These are phyloP conservation scores for Aspergillus niger DNA, from an alignment of 2,329 filamentous ascomycete genomes.

Conservation along the genomic window DNA sequence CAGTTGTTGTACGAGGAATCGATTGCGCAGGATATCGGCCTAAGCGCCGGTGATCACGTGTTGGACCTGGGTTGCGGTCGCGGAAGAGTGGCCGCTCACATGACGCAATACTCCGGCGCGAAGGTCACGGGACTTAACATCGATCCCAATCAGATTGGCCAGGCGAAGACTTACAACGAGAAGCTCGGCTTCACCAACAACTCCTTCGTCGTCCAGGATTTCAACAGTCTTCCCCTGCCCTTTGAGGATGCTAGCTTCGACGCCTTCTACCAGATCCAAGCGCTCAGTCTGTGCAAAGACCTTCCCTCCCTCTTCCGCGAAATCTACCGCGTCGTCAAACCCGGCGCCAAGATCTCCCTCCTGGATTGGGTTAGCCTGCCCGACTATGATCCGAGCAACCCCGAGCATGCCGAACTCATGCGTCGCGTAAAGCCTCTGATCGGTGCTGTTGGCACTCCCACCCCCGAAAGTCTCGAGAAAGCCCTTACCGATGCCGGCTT, in stretches of 20 bases:
- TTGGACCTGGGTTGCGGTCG: conserved; percentile 58
- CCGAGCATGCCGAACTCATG: conserved; percentile 55
- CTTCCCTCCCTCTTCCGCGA: conserved; percentile 51
- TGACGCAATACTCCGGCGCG: conserved; percentile 52
- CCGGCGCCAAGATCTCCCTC: conserved; percentile 53
- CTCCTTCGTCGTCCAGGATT: conserved; percentile 53
- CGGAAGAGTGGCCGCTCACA: conserved; percentile 57
- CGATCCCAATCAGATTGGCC: conserved; percentile 55
- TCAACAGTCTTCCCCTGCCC: conserved; percentile 55
- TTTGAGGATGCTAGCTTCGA: conserved; percentile 55
- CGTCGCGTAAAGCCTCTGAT: conserved; percentile 58
- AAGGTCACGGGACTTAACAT: conserved; percentile 57
- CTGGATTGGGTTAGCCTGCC: conserved; percentile 58
- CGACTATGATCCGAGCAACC: conserved; percentile 50
- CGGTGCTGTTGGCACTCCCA: conserved; percentile 58
- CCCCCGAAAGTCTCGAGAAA: conserved; percentile 50
- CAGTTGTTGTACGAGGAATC: conserved; percentile 57
- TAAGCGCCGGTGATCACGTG: conserved; percentile 50
- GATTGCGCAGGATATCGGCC: conserved; percentile 50
- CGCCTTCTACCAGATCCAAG: conserved; percentile 61
- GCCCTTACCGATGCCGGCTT: conserved; percentile 54
- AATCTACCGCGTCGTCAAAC: conserved; percentile 53
- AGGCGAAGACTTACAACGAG: conserved; percentile 49
- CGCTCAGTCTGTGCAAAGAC: conserved; percentile 56
- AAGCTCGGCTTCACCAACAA: conserved; percentile 49